Conservation (phyloP, 2,329 filamentous ascomycete genomes). For the Aspergillus calidoustus region DNA sequence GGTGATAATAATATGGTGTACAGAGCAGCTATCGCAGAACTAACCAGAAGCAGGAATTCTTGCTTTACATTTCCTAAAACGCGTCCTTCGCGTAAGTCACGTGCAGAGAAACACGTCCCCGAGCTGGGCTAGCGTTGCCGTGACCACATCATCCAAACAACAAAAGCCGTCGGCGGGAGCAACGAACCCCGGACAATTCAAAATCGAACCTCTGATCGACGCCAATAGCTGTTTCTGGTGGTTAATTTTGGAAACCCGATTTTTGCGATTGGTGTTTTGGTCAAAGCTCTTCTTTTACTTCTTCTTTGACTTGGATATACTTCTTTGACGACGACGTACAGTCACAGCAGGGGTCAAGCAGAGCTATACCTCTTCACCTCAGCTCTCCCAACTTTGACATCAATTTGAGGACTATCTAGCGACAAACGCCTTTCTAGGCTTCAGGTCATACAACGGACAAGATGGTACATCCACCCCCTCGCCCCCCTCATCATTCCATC, state of each 20-base stretch:
- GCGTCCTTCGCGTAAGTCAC: constrained; percentile 26
- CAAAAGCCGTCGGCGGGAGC: constrained; percentile 13
- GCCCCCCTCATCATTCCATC: not conserved
- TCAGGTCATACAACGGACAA: not conserved
- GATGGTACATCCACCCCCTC: not conserved
- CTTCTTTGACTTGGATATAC: not conserved
- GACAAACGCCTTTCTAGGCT: not conserved
- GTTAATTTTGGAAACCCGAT: not conserved
- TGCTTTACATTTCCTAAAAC: constrained; percentile 33
- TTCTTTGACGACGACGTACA: not conserved
- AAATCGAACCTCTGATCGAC: constrained; percentile 5
- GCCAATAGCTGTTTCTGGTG: not conserved
- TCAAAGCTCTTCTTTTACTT: not conserved
- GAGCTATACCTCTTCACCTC: not conserved
- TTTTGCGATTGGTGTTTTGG: constrained; percentile 2
- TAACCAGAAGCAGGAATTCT: too few species aligned
- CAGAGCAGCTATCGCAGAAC: too few species aligned
- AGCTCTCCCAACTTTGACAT: not conserved
- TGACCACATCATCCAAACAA: constrained; percentile 28
- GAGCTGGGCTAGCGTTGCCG: constrained; percentile 19
- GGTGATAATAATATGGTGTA: too few species aligned
- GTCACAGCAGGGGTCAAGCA: not conserved
- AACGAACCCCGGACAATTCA: constrained; percentile 2
- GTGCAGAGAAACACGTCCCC: constrained; percentile 11
- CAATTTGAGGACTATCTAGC: not conserved